Evolutionary conservation across 176 grass and related monocot species (phyloP).

Genomic region (Carex scoparia): DNA sequence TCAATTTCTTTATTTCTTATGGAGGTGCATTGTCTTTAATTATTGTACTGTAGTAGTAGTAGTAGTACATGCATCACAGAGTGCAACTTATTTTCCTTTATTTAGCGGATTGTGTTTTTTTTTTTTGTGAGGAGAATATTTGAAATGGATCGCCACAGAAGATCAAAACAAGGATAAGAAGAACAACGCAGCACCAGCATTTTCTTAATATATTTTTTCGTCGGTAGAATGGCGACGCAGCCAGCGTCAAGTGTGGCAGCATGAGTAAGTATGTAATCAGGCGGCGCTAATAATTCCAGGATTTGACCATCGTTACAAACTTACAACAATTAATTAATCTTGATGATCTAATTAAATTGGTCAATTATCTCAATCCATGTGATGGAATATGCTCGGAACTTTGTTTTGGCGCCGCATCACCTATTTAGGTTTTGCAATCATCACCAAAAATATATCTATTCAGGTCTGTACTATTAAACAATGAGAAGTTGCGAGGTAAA

Average conservation of each 20-base stretch:
- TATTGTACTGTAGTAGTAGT: too few relatives aligned
- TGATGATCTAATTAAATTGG: neutral
- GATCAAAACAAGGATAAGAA: conserved; percentile 17
- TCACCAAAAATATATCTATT: neutral
- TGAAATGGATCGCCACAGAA: neutral
- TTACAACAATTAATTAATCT: neutral
- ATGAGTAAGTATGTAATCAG: neutral
- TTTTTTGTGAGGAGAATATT: neutral
- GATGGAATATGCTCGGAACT: neutral
- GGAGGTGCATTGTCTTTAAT: neutral
- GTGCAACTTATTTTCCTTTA: too few relatives aligned
- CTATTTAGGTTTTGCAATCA: neutral
- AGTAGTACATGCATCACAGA: too few relatives aligned
- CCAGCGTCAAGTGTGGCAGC: neutral
- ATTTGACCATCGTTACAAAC: neutral
- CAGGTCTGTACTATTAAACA: neutral
- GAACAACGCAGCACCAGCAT: neutral
- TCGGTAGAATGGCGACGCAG: too few relatives aligned
- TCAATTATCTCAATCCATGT: neutral
- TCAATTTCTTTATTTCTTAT: neutral
- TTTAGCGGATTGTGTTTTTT: too few relatives aligned
- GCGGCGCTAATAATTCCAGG: neutral
- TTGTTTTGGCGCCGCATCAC: neutral
- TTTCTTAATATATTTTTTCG: neutral
- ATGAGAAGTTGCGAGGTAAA: neutral